Percentiles rank a stretch among this genome's conserved stretches.
Conservation (phyloP, 345 rosid species). For the Populus euphratica region DNA sequence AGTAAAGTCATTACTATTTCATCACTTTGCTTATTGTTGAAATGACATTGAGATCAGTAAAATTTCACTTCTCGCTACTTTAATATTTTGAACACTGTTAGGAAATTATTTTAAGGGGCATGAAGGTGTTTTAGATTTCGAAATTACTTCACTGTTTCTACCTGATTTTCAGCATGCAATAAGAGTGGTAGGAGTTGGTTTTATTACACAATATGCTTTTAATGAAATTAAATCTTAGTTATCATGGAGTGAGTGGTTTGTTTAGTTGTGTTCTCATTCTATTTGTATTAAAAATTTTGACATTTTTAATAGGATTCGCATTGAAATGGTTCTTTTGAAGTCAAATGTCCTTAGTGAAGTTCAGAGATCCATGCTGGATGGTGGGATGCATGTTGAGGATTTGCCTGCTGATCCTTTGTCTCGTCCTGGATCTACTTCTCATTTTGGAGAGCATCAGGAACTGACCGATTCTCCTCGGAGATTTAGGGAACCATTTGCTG, state of each 20-base stretch:
- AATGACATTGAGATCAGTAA: background rate
- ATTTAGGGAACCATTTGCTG: slow-evolving; percentile 47
- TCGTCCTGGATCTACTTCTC: slow-evolving; percentile 45
- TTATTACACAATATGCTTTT: background rate
- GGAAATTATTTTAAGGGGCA: background rate
- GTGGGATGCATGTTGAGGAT: slow-evolving; percentile 95
- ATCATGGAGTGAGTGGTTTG: background rate
- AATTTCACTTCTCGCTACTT: background rate
- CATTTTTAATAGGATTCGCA: slow-evolving; percentile 55
- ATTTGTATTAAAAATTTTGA: slow-evolving; percentile 12
- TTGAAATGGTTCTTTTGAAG: slow-evolving; percentile 76
- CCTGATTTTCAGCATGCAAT: background rate
- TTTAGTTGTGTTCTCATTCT: background rate
- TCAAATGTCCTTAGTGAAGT: slow-evolving; percentile 81
- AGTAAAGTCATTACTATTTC: background rate
- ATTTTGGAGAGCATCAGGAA: slow-evolving; percentile 40
- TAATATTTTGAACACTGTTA: background rate
- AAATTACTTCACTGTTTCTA: background rate
- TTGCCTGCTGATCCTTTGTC: slow-evolving; percentile 58
- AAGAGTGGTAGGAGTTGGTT: background rate
- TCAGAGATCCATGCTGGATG: slow-evolving; percentile 85
- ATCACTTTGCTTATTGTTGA: background rate
- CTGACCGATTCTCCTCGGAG: slow-evolving; percentile 48
- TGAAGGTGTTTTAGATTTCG: background rate
- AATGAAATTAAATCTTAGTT: background rate